Base-by-base conservation (phyloP, 805 yeast genomes). In the Lachancea kluyveri region DNA sequence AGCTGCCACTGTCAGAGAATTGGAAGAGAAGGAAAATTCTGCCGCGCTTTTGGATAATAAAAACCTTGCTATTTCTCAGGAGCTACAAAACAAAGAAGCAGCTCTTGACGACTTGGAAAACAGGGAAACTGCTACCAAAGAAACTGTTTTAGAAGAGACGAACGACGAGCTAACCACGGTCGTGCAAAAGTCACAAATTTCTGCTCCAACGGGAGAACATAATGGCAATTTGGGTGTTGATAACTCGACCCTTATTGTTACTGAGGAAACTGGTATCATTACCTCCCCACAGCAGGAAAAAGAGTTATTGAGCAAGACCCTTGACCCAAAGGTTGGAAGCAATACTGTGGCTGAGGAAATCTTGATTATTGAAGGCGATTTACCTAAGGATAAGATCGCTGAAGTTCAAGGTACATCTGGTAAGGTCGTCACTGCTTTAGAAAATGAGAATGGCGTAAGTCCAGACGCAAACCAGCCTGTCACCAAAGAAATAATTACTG, bases 401-500 rank as follows among this genome's bases (percentile, higher is more conserved):
- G 35, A 32, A 9, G 33, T 25, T 22, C 37, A 27, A 18, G 28
- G 23, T 8, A 31, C 39, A 9, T 33, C 34, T 21, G 35, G 31
- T 8, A 30, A 28, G 10, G 34, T 30, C 8, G 34, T 3, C 22
- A 20, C 9, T 10, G 13, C 24, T 22, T 13, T 12, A n/a, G 24
- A 22, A 22, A 8, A 5, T 8, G 12, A 22, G 13, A 15, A 8
- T 9, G 24, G 8, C 12, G 6, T 15, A 4, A 22, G 8, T 8
- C 24, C 24, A 12, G 24, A 8, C 11, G 24, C 11, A 22, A 12
- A 17, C 24, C 18, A 17, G 12, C 10, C 5, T 4, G 24, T 4
- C 5, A 8, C 22, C 4, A 25, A 26, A 10, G 56, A 47, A 30
- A 46, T 50, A 6, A 40, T 50, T 8, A 52, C 45, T 23, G 56